Conservation (phyloP, 1,284 basidiomycete genomes). For the Sanghuangporus sanghuang region DNA sequence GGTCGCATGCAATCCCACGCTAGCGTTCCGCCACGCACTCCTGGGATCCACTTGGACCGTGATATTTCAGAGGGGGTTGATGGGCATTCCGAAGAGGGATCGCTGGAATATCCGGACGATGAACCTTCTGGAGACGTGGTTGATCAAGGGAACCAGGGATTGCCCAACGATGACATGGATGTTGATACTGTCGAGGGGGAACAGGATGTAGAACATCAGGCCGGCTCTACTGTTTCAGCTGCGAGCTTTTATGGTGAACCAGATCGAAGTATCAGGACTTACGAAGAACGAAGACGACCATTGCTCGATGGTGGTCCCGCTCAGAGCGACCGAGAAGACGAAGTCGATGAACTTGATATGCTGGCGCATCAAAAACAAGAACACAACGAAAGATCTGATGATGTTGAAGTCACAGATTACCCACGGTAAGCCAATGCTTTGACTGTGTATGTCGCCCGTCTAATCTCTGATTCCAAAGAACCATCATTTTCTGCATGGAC, state of each 20-base stretch:
- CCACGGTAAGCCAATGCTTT: not conserved
- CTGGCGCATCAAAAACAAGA: conserved; percentile 10
- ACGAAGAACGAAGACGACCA: not conserved
- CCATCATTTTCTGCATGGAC: conserved; percentile 83
- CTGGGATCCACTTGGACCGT: not conserved
- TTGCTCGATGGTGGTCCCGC: not conserved
- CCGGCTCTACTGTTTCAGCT: not conserved
- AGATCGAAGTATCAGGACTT: not conserved
- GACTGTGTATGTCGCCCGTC: not conserved
- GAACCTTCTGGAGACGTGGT: not conserved
- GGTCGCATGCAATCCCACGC: too few relatives aligned
- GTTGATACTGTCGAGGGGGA: not conserved
- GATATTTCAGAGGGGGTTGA: not conserved
- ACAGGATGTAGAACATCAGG: not conserved
- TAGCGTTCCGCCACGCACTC: not conserved
- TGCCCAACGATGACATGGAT: not conserved
- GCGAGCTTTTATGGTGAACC: not conserved
- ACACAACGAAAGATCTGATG: not conserved
- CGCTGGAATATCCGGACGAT: not conserved
- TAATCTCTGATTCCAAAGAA: conserved; percentile 36
- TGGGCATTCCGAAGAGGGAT: not conserved
- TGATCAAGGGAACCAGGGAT: not conserved
- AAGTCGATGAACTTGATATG: conserved; percentile 11
- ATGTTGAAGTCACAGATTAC: not conserved
- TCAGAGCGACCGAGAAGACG: not conserved